Percentiles rank a stretch among this genome's conserved stretches.
These are phyloP conservation scores for Suhomyces terraborum DNA, from an alignment of 1,139 yeast genomes.

Conservation along the genomic window DNA sequence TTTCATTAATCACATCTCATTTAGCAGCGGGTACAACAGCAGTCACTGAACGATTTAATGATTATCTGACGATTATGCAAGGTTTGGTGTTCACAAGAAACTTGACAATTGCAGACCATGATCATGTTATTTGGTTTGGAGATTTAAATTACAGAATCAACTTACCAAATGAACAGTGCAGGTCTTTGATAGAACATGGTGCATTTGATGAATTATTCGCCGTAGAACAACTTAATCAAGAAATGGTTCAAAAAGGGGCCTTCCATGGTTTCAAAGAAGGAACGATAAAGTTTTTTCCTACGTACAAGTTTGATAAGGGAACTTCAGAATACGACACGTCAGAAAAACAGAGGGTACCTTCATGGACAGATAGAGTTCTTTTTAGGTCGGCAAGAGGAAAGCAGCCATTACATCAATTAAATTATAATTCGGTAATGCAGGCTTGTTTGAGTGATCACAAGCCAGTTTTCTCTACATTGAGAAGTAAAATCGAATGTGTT, in stretches of 20 bases:
- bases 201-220: conserved; percentile 58
- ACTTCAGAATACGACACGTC: conserved; percentile 82
- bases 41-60: conserved; percentile 83
- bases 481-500: conserved; percentile 63
- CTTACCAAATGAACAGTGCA: conserved; percentile 73
- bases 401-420: conserved; percentile 54
- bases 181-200: conserved; percentile 52
- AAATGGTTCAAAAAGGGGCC: conserved; percentile 73
- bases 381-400: conserved; percentile 40
- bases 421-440: conserved; percentile 58
- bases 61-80: conserved; percentile 75
- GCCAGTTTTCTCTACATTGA: conserved; percentile 81
- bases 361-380: conserved; percentile 94
- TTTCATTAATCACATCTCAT: conserved; percentile 88
- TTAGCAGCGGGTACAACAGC: conserved; percentile 91
- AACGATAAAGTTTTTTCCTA: conserved; percentile 72
- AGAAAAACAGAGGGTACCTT: conserved; percentile 90
- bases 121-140: conserved; percentile 89
- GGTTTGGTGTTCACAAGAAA: conserved; percentile 81
- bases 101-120: conserved; percentile 72
- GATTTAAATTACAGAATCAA: conserved; percentile 89
- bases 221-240: conserved; percentile 78
- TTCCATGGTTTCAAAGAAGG: conserved; percentile 86
- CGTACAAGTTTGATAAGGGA: conserved; percentile 92
- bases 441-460: conserved; percentile 83